These are phyloP conservation scores for Colletotrichum spaethianum DNA, from an alignment of 2,329 filamentous ascomycete species.

Conservation along the genomic window DNA sequence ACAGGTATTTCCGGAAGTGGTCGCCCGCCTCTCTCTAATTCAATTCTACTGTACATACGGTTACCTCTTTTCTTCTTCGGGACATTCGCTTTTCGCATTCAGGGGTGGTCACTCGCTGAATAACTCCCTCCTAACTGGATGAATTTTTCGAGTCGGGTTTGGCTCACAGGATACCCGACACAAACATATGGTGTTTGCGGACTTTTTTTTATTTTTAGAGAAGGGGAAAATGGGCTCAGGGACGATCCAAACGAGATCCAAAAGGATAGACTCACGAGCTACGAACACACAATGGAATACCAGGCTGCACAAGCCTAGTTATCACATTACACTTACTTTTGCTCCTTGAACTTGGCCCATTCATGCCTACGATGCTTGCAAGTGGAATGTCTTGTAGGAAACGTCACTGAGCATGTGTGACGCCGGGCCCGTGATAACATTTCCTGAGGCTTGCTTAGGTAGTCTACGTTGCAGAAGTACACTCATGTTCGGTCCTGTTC, in stretches of 20 bases:
- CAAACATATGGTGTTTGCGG: slow-evolving; percentile 39
- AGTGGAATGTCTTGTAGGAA: not conserved
- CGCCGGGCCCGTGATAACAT: not conserved
- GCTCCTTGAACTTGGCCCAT: not conserved
- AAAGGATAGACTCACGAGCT: slow-evolving; percentile 47
- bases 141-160: slow-evolving; percentile 33
- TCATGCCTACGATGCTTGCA: not conserved
- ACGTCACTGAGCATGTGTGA: not conserved
- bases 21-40: slow-evolving; percentile 8
- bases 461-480: not conserved
- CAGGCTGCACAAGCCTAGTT: slow-evolving; percentile 27
- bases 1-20: not conserved
- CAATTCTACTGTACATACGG: slow-evolving; percentile 55
- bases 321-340: not conserved
- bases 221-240: slow-evolving; percentile 32
- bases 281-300: slow-evolving; percentile 42
- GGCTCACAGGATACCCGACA: slow-evolving; percentile 38
- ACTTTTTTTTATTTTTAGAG: slow-evolving; percentile 18
- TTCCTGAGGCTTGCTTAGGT: not conserved
- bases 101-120: slow-evolving; percentile 42
- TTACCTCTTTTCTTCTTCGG: slow-evolving; percentile 36
- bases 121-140: slow-evolving; percentile 37
- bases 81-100: slow-evolving; percentile 40
- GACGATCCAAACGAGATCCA: slow-evolving; percentile 34
- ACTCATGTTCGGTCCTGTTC: not conserved